Evolutionary conservation across 768 basidiomycete species (phyloP), one percentile per base, ranked within the genome.

Genomic region (Lactarius indigo): DNA sequence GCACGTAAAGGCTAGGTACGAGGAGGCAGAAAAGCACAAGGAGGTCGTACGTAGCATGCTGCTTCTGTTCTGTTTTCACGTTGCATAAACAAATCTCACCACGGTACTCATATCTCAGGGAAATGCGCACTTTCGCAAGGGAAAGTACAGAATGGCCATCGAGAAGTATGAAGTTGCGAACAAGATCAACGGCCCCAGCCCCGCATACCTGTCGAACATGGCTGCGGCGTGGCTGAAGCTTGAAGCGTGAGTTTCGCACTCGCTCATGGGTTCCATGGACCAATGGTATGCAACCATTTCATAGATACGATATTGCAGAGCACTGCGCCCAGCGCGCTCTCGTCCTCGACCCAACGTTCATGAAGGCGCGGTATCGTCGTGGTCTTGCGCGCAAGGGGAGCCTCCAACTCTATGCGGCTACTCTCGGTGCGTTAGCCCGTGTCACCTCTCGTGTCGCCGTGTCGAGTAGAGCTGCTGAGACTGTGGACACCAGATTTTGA

Each of bases 221-320:
- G 77, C 81, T 0, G 76, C 77, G 23, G 75, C 80, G 0, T 79
- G 79, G 69, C 72, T 84, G 15, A 80, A 82, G 67, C 72, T 83
- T 4, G 74, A 77, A 55, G 23, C 52, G 75, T 74, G 42, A 54
- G 75, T 68, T 15, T 52, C n/a, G 6, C 12, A 2, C 6, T 58
- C 4, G 26, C 7, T 35, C 57, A 47, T 31, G 2, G 28, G 35
- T 37, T 28, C 28, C 5, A 8, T 7, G 2, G 44, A 4, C 5
- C 2, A 37, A 15, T 65, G 10, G 57, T 20, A 20, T 15, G 6
- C n/a, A 42, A 42, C 7, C 10, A 8, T 18, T 26, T 26, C 23
- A 13, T 17, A 64, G 66, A 9, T 67, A 56, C 41, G 33, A 28
- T 26, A 0, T 8, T 17, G 57, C 62, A 13, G 57, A 63, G 17